Conservation (phyloP, 805 yeast genomes). For the Diddensiella santjacobensis region DNA sequence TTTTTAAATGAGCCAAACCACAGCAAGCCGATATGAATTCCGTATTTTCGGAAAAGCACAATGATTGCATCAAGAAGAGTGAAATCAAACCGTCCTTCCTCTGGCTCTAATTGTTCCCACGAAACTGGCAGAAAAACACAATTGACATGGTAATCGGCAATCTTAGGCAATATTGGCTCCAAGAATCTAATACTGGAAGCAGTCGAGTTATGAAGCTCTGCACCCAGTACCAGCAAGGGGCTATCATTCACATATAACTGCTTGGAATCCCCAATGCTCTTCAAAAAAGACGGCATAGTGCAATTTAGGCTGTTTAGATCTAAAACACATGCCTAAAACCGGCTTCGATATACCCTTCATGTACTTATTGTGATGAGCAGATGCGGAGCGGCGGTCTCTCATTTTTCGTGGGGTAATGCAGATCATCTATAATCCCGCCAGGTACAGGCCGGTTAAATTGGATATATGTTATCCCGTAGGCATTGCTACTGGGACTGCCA, state of each 20-base stretch:
- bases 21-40: constrained; percentile 12
- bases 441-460: background rate
- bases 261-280: constrained; percentile 11
- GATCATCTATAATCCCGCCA: background rate
- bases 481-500: no score
- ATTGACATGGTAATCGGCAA: constrained; percentile 13
- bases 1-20: constrained; percentile 25
- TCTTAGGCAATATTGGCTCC: constrained; percentile 13
- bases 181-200: constrained; percentile 10
- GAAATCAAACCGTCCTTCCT: constrained; percentile 19
- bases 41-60: constrained; percentile 7
- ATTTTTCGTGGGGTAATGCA: background rate
- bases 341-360: no score
- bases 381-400: background rate
- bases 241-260: constrained; percentile 13
- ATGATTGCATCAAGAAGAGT: constrained; percentile 11
- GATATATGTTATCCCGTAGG: background rate
- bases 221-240: constrained; percentile 20
- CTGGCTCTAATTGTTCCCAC: constrained; percentile 22
- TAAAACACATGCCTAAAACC: no score
- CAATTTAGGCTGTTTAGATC: background rate
- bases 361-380: no score
- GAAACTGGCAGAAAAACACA: constrained; percentile 18
- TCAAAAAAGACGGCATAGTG: constrained; percentile 4
- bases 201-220: constrained; percentile 21